phyloP scores from a whole-genome alignment of 495 filamentous ascomycete species.

The Penicillium lagena region DNA sequence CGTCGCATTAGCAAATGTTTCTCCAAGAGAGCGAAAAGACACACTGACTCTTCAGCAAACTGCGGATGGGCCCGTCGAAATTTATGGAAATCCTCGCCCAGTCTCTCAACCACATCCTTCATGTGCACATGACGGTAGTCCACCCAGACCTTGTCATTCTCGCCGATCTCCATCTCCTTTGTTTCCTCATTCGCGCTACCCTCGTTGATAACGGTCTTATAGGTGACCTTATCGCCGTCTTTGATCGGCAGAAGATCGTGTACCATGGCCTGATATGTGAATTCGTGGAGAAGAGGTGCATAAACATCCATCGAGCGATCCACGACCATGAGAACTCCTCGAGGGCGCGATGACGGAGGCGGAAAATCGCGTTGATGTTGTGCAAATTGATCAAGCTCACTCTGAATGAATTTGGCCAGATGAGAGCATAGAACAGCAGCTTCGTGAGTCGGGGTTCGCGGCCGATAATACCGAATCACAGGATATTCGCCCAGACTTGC shows the following conservation, averaged over 20 bases:
- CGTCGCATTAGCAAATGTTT: conserved; percentile 1
- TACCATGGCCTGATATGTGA: conserved; percentile 97
- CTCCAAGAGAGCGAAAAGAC: not conserved
- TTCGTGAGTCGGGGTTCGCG: conserved; percentile 70
- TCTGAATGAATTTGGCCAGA: conserved; percentile 86
- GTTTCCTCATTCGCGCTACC: conserved; percentile 58
- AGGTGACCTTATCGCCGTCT: conserved; percentile 82
- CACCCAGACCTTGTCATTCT: conserved; percentile 90
- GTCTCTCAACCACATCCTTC: conserved; percentile 92
- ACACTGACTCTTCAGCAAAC: conserved; percentile 63
- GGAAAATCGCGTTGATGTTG: conserved; percentile 79
- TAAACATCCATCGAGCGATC: conserved; percentile 90
- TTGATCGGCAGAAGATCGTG: conserved; percentile 84
- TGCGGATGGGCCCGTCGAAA: conserved; percentile 93
- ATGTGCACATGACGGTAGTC: conserved; percentile 91
- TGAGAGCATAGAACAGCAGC: conserved; percentile 80
- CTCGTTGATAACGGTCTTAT: conserved; percentile 70
- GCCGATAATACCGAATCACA: conserved; percentile 82
- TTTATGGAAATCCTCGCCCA: conserved; percentile 86
- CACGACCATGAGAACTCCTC: conserved; percentile 76
- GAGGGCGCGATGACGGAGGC: conserved; percentile 69
- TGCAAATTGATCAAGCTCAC: conserved; percentile 80
- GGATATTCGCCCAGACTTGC: conserved; percentile 82
- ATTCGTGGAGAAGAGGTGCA: conserved; percentile 86
- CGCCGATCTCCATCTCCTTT: conserved; percentile 85